Conservation (phyloP, 805 yeast species). For the Metschnikowia henanensis region DNA sequence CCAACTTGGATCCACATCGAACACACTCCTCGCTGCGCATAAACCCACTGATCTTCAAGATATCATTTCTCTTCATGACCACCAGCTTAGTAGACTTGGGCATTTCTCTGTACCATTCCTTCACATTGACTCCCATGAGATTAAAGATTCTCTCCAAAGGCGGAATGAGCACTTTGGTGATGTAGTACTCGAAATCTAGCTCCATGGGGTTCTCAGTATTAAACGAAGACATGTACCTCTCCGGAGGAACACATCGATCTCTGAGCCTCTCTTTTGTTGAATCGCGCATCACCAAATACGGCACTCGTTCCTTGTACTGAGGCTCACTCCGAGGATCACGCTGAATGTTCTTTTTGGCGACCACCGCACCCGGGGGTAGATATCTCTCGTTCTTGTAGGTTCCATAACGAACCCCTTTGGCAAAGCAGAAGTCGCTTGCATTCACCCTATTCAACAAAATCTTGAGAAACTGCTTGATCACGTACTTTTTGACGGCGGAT, state of each 20-base stretch:
- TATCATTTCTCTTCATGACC: constrained; percentile 11
- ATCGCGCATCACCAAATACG: constrained; percentile 73
- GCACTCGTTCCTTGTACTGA: constrained; percentile 85
- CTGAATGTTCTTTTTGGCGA: constrained; percentile 62
- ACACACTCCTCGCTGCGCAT: constrained; percentile 14
- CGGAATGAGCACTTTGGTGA: constrained; percentile 79
- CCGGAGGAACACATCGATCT: constrained; percentile 81
- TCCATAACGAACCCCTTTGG: constrained; percentile 86
- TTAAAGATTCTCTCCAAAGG: constrained; percentile 86
- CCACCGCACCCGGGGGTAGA: constrained; percentile 90
- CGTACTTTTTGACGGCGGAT: constrained; percentile 65
- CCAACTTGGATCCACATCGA: constrained; percentile 13
- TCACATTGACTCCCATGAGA: constrained; percentile 77
- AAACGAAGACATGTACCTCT: constrained; percentile 53
- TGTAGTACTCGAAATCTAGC: constrained; percentile 84
- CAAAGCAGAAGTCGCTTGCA: constrained; percentile 85
- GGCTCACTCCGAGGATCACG: constrained; percentile 77
- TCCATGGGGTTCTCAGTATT: constrained; percentile 35
- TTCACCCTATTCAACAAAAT: constrained; percentile 63
- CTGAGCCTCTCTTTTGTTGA: constrained; percentile 56
- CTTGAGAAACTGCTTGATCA: constrained; percentile 64
- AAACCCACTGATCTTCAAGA: constrained; percentile 12
- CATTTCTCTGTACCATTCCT: constrained; percentile 72
- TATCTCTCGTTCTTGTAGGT: constrained; percentile 69
- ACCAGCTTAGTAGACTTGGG: constrained; percentile 38